A percentile compares a stretch with the other conserved stretches of the same genome.
Evolutionary conservation across 495 filamentous ascomycete genomes (phyloP).

Genomic region (Penicillium cinerascens): DNA sequence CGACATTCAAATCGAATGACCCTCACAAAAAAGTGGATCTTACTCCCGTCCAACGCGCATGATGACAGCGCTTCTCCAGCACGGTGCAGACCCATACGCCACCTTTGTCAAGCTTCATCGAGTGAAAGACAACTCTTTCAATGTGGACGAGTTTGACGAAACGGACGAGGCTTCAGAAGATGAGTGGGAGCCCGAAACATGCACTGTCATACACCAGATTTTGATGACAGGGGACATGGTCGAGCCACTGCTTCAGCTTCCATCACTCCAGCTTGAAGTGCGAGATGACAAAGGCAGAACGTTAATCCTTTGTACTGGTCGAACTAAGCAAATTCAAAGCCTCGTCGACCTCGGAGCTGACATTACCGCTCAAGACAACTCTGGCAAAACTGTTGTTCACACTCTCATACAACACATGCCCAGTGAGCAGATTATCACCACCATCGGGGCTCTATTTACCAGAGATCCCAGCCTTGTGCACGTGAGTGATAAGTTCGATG

Average conservation of each 20-base stretch:
- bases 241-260: slow-evolving; percentile 14
- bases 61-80: slow-evolving; percentile 4
- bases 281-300: slow-evolving; percentile 15
- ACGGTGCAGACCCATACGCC: slow-evolving; percentile 15
- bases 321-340: too few species aligned
- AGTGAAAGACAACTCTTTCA: not conserved
- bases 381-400: slow-evolving; percentile 14
- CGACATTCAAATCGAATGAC: not conserved
- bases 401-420: not conserved
- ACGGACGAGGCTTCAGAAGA: not conserved
- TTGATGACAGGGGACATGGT: not conserved
- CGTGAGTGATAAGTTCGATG: not conserved
- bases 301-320: slow-evolving; percentile 5
- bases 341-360: slow-evolving; percentile 11
- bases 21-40: not conserved
- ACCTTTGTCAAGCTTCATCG: slow-evolving; percentile 1
- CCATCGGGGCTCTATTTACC: not conserved
- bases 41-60: not conserved
- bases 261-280: slow-evolving; percentile 9
- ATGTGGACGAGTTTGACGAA: not conserved
- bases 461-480: slow-evolving; percentile 6
- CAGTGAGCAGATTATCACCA: not conserved
- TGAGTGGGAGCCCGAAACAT: not conserved
- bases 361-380: slow-evolving; percentile 10
- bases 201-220: slow-evolving; percentile 15